Evolutionary conservation across 257 asterid genomes (phyloP), one percentile per base, ranked within the genome.

Genomic region (Cordia subcordata): DNA sequence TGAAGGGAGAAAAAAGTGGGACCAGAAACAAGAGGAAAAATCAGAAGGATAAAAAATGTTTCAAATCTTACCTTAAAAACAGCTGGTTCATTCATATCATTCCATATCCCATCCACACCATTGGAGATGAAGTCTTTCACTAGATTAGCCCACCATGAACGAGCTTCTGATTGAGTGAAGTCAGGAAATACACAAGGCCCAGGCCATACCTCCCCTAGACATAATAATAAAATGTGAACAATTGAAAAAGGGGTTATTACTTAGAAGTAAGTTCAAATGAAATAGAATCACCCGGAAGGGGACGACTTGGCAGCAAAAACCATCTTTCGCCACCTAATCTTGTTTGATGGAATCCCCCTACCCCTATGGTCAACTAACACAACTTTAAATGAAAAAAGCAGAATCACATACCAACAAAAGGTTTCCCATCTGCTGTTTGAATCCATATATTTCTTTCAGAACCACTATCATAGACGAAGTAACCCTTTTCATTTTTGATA

Each of bases 51-150:
- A 10, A 45, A 39, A 50, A 57, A 65, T 4, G 2, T 10, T 42
- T 2, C 4, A 60, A 56, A 8, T 32, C 63, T 46, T 44, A 88
- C 99, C 97, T 92, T 88, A 79, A 92, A 92, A 61, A 92, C 79
- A 63, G 97, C 94, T 13, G 99, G 99, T 64, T 88, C 99, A 49
- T 92, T 92, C 99, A 92, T 92, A 69, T 92, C 99, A 72, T 92
- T 92, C 99, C 99, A 88, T 78, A 92, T 92, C 58, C 97, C 99
- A 66, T 88, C 96, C 61, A 88, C 99, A n/a, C 97, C 99, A 75
- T 86, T 84, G 27, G 81, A 53, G 49, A 73, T 54, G 68, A 92
- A 92, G 61, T 70, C 95, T 72, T 81, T 88, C 62, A 92, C 97
- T 39, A 92, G 86, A 74, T 77, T 69, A 63, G 94, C 83, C 99